These are phyloP conservation scores for Lasiodiplodia sp. DNA, from an alignment of 2,329 filamentous ascomycete species.

Conservation along the genomic window DNA sequence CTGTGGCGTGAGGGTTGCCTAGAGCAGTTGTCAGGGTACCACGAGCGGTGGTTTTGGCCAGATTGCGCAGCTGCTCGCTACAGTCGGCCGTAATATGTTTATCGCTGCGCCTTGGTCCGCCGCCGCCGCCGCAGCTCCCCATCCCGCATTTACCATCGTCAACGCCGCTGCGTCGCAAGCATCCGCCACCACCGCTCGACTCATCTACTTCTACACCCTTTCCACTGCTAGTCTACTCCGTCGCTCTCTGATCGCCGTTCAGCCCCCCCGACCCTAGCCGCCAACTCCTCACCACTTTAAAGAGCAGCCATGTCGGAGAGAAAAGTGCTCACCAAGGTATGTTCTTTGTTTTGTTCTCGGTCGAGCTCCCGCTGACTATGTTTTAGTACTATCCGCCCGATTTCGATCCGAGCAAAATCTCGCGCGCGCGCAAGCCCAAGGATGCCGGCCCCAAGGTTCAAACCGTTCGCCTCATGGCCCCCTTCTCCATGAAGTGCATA, in stretches of 20 bases:
- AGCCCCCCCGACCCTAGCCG: neutral
- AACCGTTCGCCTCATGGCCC: slow-evolving; percentile 88
- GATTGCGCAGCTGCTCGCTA: no score
- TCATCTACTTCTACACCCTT: neutral
- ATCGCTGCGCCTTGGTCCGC: no score
- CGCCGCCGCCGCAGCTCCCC: neutral
- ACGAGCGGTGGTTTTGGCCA: no score
- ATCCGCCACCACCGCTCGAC: neutral
- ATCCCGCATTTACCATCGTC: neutral
- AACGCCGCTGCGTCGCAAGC: neutral
- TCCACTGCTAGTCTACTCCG: no score
- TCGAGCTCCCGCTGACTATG: neutral
- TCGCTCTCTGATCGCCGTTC: neutral
- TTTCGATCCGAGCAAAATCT: slow-evolving; percentile 86
- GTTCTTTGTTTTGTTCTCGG: neutral
- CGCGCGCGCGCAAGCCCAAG: slow-evolving; percentile 73
- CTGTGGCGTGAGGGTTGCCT: no score
- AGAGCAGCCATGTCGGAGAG: slow-evolving; percentile 30
- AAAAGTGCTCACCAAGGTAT: slow-evolving; percentile 20
- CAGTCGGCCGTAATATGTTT: no score
- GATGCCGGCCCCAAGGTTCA: slow-evolving; percentile 79
- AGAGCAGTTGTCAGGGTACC: no score
- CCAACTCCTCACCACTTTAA: neutral
- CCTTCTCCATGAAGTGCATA: slow-evolving; percentile 80
- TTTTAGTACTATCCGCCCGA: slow-evolving; percentile 72